Percentiles rank a stretch among this genome's conserved stretches.
These are phyloP conservation scores for Fusarium pseudonygamai DNA, from an alignment of 2,329 filamentous ascomycete species.

Conservation along the genomic window DNA sequence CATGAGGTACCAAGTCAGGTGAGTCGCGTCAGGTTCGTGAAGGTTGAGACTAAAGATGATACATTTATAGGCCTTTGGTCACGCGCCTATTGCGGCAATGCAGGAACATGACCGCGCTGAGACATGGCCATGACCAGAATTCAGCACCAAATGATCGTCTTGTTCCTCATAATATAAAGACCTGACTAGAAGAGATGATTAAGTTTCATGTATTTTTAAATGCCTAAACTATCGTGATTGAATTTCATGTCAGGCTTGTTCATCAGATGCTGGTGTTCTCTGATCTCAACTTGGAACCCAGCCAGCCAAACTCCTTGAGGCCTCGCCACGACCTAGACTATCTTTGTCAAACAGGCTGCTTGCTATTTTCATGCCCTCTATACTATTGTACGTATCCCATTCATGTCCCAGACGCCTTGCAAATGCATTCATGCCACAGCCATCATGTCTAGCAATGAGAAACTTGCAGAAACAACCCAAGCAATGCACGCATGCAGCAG, in stretches of 20 bases:
- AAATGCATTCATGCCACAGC: conserved; percentile 5
- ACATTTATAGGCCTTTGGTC: conserved; percentile 11
- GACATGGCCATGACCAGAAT: conserved; percentile 31
- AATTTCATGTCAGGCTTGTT: conserved; percentile 31
- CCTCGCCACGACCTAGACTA: background rate
- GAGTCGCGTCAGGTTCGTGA: conserved; percentile 36
- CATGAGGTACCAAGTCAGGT: conserved; percentile 30
- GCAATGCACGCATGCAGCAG: background rate
- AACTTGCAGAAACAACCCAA: background rate
- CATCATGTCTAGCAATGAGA: background rate
- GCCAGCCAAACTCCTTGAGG: conserved; percentile 13
- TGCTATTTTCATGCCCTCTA: conserved; percentile 3
- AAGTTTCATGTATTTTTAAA: conserved; percentile 4
- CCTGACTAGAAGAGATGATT: conserved; percentile 29
- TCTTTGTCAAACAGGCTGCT: conserved; percentile 12
- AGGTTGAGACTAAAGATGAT: conserved; percentile 33
- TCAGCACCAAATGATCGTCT: conserved; percentile 22
- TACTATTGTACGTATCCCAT: conserved; percentile 15
- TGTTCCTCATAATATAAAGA: background rate
- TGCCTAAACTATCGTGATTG: conserved; percentile 25
- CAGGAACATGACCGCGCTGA: conserved; percentile 37
- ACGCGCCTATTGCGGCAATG: conserved; percentile 28
- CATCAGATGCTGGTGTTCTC: conserved; percentile 28
- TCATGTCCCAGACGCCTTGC: conserved; percentile 24
- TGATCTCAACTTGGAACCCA: conserved; percentile 23